These are phyloP conservation scores for Pythium biforme DNA, from an alignment of 352 stramenopile species.

Conservation along the genomic window DNA sequence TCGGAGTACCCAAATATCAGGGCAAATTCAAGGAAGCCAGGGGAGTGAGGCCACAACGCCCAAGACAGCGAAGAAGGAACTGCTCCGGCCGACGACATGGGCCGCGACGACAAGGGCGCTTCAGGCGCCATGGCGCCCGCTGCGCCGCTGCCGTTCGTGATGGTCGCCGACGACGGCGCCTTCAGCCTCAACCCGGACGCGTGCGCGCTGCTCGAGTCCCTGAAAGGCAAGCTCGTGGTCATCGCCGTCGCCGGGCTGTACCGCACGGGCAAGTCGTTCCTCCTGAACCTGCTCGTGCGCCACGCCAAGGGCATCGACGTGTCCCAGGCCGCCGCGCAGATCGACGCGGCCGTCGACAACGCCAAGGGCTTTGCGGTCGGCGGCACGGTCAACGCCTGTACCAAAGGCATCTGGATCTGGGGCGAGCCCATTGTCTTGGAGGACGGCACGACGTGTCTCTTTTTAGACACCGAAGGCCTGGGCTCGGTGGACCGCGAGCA, in stretches of 20 bases:
- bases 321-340: background rate
- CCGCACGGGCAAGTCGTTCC: constrained; percentile 89
- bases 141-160: constrained; percentile 76
- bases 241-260: constrained; percentile 86
- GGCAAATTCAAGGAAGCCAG: background rate
- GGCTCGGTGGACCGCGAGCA: constrained; percentile 80
- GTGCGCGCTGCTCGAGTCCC: constrained; percentile 54
- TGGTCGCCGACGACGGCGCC: constrained; percentile 71
- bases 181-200: constrained; percentile 84
- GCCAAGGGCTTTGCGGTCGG: constrained; percentile 75
- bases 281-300: constrained; percentile 85
- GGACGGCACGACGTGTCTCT: constrained; percentile 70
- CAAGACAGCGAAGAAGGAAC: constrained; percentile 11
- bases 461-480: constrained; percentile 90
- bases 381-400: constrained; percentile 86
- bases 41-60: too few species aligned
- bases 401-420: constrained; percentile 93
- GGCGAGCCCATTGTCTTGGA: constrained; percentile 69
- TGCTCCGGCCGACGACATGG: constrained; percentile 2
- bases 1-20: constrained; percentile 1
- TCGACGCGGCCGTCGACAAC: constrained; percentile 12
- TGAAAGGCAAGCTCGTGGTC: constrained; percentile 83
- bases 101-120: background rate
- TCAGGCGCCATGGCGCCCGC: constrained; percentile 27
- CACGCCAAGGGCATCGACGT: constrained; percentile 46